Evolutionary conservation across 768 basidiomycete genomes (phyloP), one percentile per base, ranked within the genome.

Genomic region (Termitomyces sp.): DNA sequence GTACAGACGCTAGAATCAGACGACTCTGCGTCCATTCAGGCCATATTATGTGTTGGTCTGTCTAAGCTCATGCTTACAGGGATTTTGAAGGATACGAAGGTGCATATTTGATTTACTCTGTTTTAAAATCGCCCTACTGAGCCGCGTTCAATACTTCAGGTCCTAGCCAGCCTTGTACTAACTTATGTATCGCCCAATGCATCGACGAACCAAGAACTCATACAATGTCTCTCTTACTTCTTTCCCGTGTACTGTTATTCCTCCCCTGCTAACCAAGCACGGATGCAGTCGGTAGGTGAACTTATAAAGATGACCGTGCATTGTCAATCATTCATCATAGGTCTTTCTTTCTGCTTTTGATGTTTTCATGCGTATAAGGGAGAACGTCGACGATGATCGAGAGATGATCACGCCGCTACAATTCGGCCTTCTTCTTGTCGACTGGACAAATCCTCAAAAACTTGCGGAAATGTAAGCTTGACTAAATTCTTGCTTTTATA

Each of bases 211-310:
- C 87, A 90, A 63, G 85, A 91, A 63, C 78, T 98, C 18, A 81
- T 93, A 47, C 96, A 98, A 72, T 98, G 94, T 68, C 77, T 99
- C 14, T 87, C 93, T 5, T 98, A 97, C 71, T 98, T 98, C 79
- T 90, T 99, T 76, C 93, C 94, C 0, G 87, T 94, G 0, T 98
- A 92, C 69, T 92, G 93, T 69, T 97, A 91, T 71, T 93, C 95
- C 0, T 88, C 91, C 0, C 72, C 86, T 6, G 72, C 69, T 18
- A 96, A 98, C 68, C 95, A 98, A 73, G 80, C 65, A 69, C 82
- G 78, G 78, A 85, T 77, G 64, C 83, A 79, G 55, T 72, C 72
- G 53, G 82, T 82, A 60, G 32, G 77, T 68, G 3, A 38, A 54
- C 10, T 54, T 56, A 26, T 50, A 50, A 33, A n/a, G 32, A 38